Evolutionary conservation across 2,329 filamentous ascomycete species (phyloP).

Genomic region (Diaporthe humulicola): DNA sequence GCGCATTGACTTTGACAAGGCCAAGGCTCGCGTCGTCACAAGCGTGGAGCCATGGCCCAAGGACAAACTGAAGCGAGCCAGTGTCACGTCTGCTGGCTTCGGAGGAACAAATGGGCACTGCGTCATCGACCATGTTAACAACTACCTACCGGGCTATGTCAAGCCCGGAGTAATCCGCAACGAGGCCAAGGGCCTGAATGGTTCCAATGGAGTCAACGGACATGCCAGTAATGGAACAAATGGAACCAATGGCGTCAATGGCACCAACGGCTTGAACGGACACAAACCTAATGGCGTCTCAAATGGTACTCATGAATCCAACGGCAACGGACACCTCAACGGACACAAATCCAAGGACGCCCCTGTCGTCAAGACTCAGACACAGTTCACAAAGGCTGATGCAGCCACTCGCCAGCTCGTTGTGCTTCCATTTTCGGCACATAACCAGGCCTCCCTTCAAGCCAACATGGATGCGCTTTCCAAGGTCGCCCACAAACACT

Average conservation of each 20-base stretch:
- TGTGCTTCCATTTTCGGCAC: conserved; percentile 13
- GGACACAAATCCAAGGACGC: too few species aligned
- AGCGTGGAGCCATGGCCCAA: neutral
- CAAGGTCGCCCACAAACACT: neutral
- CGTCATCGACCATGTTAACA: neutral
- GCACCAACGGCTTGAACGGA: neutral
- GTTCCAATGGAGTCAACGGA: neutral
- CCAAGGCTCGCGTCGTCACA: neutral
- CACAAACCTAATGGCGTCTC: neutral
- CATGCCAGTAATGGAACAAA: neutral
- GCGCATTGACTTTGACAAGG: neutral
- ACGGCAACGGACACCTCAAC: too few species aligned
- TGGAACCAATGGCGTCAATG: too few species aligned
- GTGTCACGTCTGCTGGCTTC: conserved; percentile 52
- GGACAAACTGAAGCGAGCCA: conserved; percentile 43
- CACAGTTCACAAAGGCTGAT: too few species aligned
- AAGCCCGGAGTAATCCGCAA: neutral
- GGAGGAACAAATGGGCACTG: conserved; percentile 48
- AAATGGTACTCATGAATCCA: neutral
- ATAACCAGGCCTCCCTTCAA: neutral
- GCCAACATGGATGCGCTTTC: neutral
- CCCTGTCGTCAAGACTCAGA: too few species aligned
- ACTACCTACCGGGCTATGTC: neutral
- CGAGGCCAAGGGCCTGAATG: neutral
- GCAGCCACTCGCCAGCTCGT: neutral